Base-by-base conservation (phyloP, 2,329 filamentous ascomycete species). In the Pyrenophora graminea region DNA sequence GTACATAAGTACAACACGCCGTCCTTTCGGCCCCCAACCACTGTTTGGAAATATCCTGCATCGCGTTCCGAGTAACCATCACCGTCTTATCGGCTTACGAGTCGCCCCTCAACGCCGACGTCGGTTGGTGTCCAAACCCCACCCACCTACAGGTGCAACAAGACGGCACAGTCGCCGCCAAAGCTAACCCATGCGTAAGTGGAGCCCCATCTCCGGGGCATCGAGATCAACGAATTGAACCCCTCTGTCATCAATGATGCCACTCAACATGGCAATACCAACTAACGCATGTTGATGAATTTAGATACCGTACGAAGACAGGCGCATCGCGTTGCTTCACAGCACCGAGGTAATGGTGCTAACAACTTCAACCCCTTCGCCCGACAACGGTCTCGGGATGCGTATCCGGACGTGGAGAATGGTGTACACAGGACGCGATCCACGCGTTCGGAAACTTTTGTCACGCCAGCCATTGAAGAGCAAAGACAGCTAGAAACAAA, bases 341-440 rank as follows among this genome's bases (percentile, higher is more conserved):
- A 54, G 15, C 54, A 55, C 5, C 56, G 55, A 23, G 54, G 58
- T 5, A 61, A 63, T 48, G 64, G 65, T 13, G 39, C 55, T 9
- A 30, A 57, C 30, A 70, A 71, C 40, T 71, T 67, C 59, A 72
- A 74, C 27, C 69, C 69, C 1, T 73, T 72, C 36, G 68, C 70
- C 17, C 56, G 69, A 25, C 53, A 55, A 34, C 58, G 61, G 27
- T 68, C 69, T 17, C 58, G 59, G 39, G 63, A 65, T 19, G 50
- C 57, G 3, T 47, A 56, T 37, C 21, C 49, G n/a, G 71, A 73
- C 49, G 49, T 64, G 27, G 71, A 74, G 54, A 67, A 67, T 31
- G 55, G 48, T 8, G 40, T 63, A 18, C 44, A 59, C 30, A 59
- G 58, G n/a, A 60, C 60, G 27, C 58, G 51, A 37, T 69, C 56